Base-by-base conservation (phyloP, 371 early-diverging fungal species). In the Rhizopus microsporus region DNA sequence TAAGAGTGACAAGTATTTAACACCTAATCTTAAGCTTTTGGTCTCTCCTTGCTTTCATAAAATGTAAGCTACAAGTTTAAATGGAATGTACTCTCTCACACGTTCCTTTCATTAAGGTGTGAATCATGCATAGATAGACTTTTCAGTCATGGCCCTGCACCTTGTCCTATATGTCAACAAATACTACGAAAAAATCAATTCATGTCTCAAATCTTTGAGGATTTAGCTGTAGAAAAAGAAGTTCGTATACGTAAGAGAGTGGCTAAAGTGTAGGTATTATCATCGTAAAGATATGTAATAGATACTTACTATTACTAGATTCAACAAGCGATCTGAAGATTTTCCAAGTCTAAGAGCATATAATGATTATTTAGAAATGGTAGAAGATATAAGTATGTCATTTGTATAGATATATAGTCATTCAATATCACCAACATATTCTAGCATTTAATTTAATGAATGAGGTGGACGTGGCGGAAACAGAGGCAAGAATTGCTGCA, bases 31-130 rank as follows among this genome's bases (percentile, higher is more conserved):
- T 78, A 90, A 89, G 65, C 82, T 99, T 23, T 86, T 95, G 37
- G 96, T 97, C 16, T 92, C 94, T 45, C 96, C 97, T 15, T 99
- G 99, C 73, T 97, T 94, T 68, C 99, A 99, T 80, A 96, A 93
- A 75, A 92, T 98, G 93, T 94, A 84, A 57, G 35, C 9, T 40
- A 35, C 4, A 29, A 2, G 2, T 23, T 23, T 23, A 23, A 23
- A 2, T 23, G 23, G 23, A 23, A 23, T 23, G 23, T 38, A 0
- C 47, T 56, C 7, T 29, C 32, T 44, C n/a, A 44, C 17, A 44
- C 44, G 44, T 7, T 16, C 15, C 7, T 15, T 34, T n/a, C 6
- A 33, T 7, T 34, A 53, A 92, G 92, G 91, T 97, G 98, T 66
- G 94, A 93, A 59, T 82, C 82, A 15, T 98, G 97, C 70, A 91